Evolutionary conservation across 139 green algal genomes (phyloP), one percentile per base, ranked within the genome.

Genomic region (Micromonas pusilla): DNA sequence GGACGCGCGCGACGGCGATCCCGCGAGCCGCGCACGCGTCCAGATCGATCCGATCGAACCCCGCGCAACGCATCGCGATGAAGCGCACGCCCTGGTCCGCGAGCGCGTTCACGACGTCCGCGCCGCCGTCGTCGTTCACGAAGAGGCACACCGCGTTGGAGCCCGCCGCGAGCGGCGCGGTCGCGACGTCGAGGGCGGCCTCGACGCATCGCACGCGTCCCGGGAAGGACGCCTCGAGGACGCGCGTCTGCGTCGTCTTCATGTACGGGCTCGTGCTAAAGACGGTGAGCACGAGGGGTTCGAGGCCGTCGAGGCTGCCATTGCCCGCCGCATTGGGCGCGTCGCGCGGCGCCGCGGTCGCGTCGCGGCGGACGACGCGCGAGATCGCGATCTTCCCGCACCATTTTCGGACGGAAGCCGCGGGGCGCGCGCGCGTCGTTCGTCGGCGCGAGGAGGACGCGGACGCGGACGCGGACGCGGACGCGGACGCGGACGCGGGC

Each of bases 1-100:
- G 91, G 36, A 95, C 90, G 9, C 91, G 83, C 33, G 79, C 82
- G 16, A 96, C 81, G 3, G 3, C n/a, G 0, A 89, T 73, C 19
- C 76, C 77, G 36, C 62, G 31, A 31, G 20, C 21, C 21, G 9
- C 57, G 32, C 26, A 53, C 31, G 21, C 34, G 0, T 70, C 62
- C 0, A 84, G 20, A 16, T 81, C 77, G 19, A 87, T 64, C 1
- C 26, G 66, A 62, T 88, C 82, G 34, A 80, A 84, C 2, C 91
- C 91, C 0, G 91, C 90, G 77, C 91, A 96, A 26, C 90, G 83
- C 86, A 96, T 82, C 0, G 89, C 84, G 19, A 94, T 82, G 66
- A 89, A 66, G 75, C 82, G 84, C 16, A 93, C 86, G 3, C 90
- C 89, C 2, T 31, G 25, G 9, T 86, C 73, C 0, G 81, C 81